These are phyloP conservation scores for Eutrema salsugineum DNA, from an alignment of 441 rosid species.

Conservation along the genomic window DNA sequence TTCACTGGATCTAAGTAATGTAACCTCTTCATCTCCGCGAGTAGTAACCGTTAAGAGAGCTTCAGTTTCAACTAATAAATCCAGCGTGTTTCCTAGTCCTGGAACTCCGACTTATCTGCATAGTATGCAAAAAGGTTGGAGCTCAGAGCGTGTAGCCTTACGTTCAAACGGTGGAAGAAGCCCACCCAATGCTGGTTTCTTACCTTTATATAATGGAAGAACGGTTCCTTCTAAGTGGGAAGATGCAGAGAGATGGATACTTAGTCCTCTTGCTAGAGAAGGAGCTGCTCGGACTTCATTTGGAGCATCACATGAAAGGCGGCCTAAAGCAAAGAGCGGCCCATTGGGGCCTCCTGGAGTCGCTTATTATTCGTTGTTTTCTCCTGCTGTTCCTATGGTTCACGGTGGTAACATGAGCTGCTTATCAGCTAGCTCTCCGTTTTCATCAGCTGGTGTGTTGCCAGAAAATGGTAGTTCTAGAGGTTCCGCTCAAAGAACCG, in stretches of 20 bases:
- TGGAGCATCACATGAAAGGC: constrained; percentile 46
- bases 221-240: constrained; percentile 98
- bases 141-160: constrained; percentile 82
- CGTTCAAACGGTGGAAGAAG: constrained; percentile 53
- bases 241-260: constrained; percentile 99
- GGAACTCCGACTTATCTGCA: constrained; percentile 75
- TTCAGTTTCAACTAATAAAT: constrained; percentile 43
- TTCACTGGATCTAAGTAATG: constrained; percentile 78
- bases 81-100: constrained; percentile 82
- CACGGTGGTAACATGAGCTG: constrained; percentile 48
- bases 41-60: constrained; percentile 51
- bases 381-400: constrained; percentile 66
- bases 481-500: constrained; percentile 39
- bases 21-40: constrained; percentile 63
- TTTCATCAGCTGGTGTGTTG: constrained; percentile 70
- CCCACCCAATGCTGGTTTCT: constrained; percentile 42
- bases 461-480: constrained; percentile 48
- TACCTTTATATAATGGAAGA: constrained; percentile 72
- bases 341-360: constrained; percentile 94
- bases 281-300: constrained; percentile 46
- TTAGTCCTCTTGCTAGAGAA: constrained; percentile 84
- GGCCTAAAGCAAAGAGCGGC: constrained; percentile 95
- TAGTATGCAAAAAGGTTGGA: constrained; percentile 92
- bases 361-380: constrained; percentile 67
- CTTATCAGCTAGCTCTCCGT: constrained; percentile 62